These are phyloP conservation scores for Tetrapyrgos nigripes DNA, from an alignment of 1,284 basidiomycete genomes.

Conservation along the genomic window DNA sequence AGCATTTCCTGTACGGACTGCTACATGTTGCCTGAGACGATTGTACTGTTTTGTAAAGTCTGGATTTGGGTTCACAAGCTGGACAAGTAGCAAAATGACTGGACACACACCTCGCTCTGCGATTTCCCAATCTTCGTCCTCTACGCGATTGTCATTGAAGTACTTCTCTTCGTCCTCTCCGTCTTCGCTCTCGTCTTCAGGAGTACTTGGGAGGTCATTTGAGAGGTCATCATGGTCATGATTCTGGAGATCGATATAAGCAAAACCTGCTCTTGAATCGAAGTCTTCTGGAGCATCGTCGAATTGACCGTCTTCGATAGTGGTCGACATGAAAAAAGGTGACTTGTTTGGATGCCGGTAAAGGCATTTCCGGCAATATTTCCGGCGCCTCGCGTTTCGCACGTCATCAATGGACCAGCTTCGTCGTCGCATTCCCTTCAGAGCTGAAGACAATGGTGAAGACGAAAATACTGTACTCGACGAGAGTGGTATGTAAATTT, in stretches of 20 bases:
- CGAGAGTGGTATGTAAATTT: slow-evolving; percentile 52
- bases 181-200: slow-evolving; percentile 47
- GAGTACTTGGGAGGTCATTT: slow-evolving; percentile 37
- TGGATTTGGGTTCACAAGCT: slow-evolving; percentile 37
- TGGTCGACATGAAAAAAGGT: slow-evolving; percentile 18
- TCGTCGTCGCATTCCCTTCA: slow-evolving; percentile 53
- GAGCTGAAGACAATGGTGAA: slow-evolving; percentile 34
- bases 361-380: no score
- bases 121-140: slow-evolving; percentile 94
- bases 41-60: slow-evolving; percentile 99
- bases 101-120: slow-evolving; percentile 68
- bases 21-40: slow-evolving; percentile 85
- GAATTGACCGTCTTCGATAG: slow-evolving; percentile 54
- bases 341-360: slow-evolving; percentile 12
- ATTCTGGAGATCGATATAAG: slow-evolving; percentile 52
- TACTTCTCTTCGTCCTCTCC: slow-evolving; percentile 48
- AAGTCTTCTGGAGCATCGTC: slow-evolving; percentile 52
- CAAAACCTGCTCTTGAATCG: slow-evolving; percentile 34
- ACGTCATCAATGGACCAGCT: slow-evolving; percentile 22
- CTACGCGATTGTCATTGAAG: slow-evolving; percentile 60
- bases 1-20: slow-evolving; percentile 72
- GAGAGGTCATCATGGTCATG: slow-evolving; percentile 44
- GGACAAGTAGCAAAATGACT: not conserved
- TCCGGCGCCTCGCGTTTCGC: not conserved
- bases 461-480: slow-evolving; percentile 47